Conservation (phyloP, 2,329 filamentous ascomycete species). For the Cladophialophora carrionii region DNA sequence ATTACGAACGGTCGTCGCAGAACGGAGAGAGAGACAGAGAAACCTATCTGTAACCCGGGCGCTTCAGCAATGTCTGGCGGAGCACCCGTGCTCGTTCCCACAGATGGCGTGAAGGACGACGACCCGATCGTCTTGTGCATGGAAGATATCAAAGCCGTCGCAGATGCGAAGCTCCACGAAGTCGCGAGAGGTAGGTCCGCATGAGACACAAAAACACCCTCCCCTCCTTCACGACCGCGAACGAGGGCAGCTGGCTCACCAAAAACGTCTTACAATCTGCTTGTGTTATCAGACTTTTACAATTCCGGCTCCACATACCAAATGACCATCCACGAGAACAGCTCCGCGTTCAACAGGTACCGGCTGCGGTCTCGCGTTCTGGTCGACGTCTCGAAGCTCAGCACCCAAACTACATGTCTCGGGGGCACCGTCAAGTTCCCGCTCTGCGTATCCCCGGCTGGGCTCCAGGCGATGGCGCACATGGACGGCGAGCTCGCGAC, state of each 20-base stretch:
- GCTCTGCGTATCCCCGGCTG: conserved; percentile 54
- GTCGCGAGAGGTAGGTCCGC: conserved; percentile 26
- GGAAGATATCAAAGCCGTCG: conserved; percentile 28
- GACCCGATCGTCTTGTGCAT: conserved; percentile 22
- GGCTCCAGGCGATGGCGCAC: conserved; percentile 55
- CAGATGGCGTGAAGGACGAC: conserved; percentile 14
- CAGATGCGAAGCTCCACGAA: conserved; percentile 22
- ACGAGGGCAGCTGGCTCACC: neutral
- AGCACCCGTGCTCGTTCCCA: conserved; percentile 19
- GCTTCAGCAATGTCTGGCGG: conserved; percentile 19
- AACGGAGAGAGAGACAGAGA: neutral
- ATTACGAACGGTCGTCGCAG: neutral
- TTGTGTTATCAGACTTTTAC: conserved; percentile 28
- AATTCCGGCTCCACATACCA: conserved; percentile 33
- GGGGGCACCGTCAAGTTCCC: conserved; percentile 51
- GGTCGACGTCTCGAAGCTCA: conserved; percentile 44
- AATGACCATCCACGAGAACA: conserved; percentile 51
- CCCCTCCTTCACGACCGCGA: neutral
- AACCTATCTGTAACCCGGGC: no score
- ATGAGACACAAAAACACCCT: neutral
- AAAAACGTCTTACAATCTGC: neutral
- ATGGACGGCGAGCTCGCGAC: conserved; percentile 54
- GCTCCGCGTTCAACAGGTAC: conserved; percentile 55
- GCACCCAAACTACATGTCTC: conserved; percentile 47
- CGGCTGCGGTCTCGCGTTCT: conserved; percentile 48